phyloP scores from a whole-genome alignment of 2,329 filamentous ascomycete genomes.

The Phialemonium atrogriseum region DNA sequence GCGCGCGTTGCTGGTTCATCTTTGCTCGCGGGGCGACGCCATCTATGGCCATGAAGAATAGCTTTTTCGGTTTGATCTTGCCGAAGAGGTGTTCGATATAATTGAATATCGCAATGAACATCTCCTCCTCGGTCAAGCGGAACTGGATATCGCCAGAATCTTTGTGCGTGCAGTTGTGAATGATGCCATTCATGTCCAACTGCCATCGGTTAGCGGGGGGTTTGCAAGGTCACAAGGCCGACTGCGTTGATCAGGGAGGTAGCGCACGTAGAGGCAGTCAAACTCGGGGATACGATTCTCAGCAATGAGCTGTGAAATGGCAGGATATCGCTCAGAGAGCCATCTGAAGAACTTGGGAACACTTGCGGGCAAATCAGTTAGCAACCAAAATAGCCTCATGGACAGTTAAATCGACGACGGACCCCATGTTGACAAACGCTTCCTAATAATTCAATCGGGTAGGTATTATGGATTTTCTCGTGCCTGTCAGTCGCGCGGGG shows the following conservation, averaged over 20 bases:
- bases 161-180: slow-evolving; percentile 98
- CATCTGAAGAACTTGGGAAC: slow-evolving; percentile 93
- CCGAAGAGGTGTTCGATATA: slow-evolving; percentile 98
- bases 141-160: slow-evolving; percentile 88
- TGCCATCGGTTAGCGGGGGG: slow-evolving; percentile 32
- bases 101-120: slow-evolving; percentile 99
- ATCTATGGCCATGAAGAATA: slow-evolving; percentile 99
- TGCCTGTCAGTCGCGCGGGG: no score
- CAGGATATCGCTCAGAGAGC: slow-evolving; percentile 97
- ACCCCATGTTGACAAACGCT: slow-evolving; percentile 3
- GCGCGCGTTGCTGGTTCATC: slow-evolving; percentile 98
- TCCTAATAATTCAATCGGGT: no score
- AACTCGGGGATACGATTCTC: slow-evolving; percentile 99
- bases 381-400: background rate
- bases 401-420: background rate
- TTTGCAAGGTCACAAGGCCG: slow-evolving; percentile 15
- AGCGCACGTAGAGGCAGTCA: slow-evolving; percentile 79
- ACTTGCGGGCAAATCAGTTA: slow-evolving; percentile 24
- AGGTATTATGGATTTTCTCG: no score
- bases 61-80: slow-evolving; percentile 96
- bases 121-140: slow-evolving; percentile 92
- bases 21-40: slow-evolving; percentile 95
- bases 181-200: slow-evolving; percentile 98
- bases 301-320: slow-evolving; percentile 95
- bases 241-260: slow-evolving; percentile 9